These are phyloP conservation scores for Bacidia gigantensis DNA, from an alignment of 495 filamentous ascomycete species.

Conservation along the genomic window DNA sequence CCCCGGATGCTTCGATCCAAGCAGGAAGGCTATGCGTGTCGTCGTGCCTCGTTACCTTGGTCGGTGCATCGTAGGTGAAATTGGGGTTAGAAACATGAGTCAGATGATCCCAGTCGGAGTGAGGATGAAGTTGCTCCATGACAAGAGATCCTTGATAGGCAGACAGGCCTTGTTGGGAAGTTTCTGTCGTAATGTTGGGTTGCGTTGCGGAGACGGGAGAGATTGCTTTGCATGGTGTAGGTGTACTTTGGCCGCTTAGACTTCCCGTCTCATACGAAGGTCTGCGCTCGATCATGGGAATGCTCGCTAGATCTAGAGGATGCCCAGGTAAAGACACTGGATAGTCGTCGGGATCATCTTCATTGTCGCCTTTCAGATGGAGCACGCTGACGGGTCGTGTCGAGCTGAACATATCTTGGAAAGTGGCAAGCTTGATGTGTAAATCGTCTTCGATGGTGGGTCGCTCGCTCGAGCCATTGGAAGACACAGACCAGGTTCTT, in stretches of 20 bases:
- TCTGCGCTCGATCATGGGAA: conserved; percentile 39
- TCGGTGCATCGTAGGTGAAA: conserved; percentile 22
- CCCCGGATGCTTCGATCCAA: conserved; percentile 84
- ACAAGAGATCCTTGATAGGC: conserved; percentile 5
- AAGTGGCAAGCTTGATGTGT: conserved; percentile 63
- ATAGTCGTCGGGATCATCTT: conserved; percentile 79
- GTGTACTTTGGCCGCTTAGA: conserved; percentile 25
- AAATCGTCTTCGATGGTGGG: conserved; percentile 74
- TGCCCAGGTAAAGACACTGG: conserved; percentile 68
- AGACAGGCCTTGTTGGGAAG: not conserved
- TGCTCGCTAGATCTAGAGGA: conserved; percentile 41
- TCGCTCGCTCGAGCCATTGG: conserved; percentile 55
- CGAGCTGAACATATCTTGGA: conserved; percentile 94
- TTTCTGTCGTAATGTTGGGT: not conserved
- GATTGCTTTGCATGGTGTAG: not conserved
- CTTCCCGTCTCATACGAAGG: conserved; percentile 42
- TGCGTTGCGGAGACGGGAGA: not conserved
- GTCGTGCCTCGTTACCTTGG: conserved; percentile 32
- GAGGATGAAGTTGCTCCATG: conserved; percentile 10
- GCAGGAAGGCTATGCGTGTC: conserved; percentile 45
- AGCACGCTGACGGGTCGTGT: conserved; percentile 75
- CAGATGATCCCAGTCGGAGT: conserved; percentile 41
- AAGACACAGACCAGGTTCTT: conserved; percentile 92
- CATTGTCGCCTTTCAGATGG: conserved; percentile 66
- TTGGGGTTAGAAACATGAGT: conserved; percentile 30